phyloP scores from a whole-genome alignment of 805 yeast genomes.

The Alloascoidea africana region DNA sequence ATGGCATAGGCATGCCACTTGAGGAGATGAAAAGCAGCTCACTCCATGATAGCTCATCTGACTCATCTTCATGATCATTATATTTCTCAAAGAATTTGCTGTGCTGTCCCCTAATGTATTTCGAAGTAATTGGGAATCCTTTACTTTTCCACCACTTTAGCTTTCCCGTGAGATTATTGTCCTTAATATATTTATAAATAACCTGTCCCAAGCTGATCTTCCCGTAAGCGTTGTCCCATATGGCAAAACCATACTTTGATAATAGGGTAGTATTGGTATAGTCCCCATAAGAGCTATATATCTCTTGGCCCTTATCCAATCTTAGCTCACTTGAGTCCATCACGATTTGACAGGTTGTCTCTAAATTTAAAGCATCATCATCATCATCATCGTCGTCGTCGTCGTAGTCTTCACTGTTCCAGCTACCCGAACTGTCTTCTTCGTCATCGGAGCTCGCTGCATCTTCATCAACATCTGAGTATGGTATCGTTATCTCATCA shows the following conservation, averaged over 20 bases:
- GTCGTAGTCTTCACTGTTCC: slow-evolving; percentile 9
- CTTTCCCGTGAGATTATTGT: slow-evolving; percentile 12
- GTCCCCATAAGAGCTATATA: slow-evolving; percentile 77
- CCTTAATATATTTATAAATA: slow-evolving; percentile 20
- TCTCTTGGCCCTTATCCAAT: slow-evolving; percentile 46
- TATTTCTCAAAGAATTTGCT: slow-evolving; percentile 7
- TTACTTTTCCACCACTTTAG: slow-evolving; percentile 31
- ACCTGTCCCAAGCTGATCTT: slow-evolving; percentile 42
- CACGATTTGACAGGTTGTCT: slow-evolving; percentile 69
- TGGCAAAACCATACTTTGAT: slow-evolving; percentile 68
- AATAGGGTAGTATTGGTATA: slow-evolving; percentile 49
- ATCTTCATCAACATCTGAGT: slow-evolving; percentile 8
- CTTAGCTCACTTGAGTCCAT: slow-evolving; percentile 25
- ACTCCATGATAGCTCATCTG: slow-evolving; percentile 8
- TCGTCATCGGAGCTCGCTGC: slow-evolving; percentile 15
- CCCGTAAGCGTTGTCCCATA: slow-evolving; percentile 37
- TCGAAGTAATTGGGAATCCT: slow-evolving; percentile 23
- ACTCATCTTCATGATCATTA: slow-evolving; percentile 6
- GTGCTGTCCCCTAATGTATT: slow-evolving; percentile 9
- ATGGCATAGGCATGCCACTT: slow-evolving; percentile 9
- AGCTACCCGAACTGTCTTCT: slow-evolving; percentile 13
- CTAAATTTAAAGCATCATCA: slow-evolving; percentile 13
- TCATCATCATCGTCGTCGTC: slow-evolving; percentile 14
- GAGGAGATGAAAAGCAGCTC: slow-evolving; percentile 8
- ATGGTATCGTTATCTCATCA: slow-evolving; percentile 11